Evolutionary conservation across 805 yeast species (phyloP).

Genomic region (Pichia sporocuriosa): DNA sequence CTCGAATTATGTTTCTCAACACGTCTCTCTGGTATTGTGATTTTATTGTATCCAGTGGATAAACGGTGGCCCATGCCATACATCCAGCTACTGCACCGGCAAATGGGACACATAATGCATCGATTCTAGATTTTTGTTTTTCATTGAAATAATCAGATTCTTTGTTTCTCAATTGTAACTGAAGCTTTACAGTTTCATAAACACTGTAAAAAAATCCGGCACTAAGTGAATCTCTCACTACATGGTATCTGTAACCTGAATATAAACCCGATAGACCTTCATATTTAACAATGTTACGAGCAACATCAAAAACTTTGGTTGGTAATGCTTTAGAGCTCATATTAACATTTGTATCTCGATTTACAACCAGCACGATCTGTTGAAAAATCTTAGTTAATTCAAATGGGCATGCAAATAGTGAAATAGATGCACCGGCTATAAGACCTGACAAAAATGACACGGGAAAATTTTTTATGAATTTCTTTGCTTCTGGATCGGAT

Average conservation of each 20-base stretch:
- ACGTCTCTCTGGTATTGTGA: conserved; percentile 69
- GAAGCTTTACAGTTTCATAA: conserved; percentile 62
- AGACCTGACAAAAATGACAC: conserved; percentile 50
- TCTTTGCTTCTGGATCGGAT: conserved; percentile 10
- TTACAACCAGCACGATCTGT: conserved; percentile 53
- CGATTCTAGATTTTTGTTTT: conserved; percentile 16
- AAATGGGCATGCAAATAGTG: conserved; percentile 72
- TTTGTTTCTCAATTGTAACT: conserved; percentile 22
- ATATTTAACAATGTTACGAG: conserved; percentile 44
- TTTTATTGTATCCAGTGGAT: conserved; percentile 78
- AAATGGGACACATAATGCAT: conserved; percentile 44
- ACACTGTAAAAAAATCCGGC: conserved; percentile 68
- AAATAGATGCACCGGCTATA: conserved; percentile 57
- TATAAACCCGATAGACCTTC: conserved; percentile 63
- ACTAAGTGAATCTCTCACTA: conserved; percentile 62
- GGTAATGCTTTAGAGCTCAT: conserved; percentile 24
- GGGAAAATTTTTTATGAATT: conserved; percentile 35
- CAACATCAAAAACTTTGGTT: conserved; percentile 34
- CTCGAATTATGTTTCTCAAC: conserved; percentile 57
- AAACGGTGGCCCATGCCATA: conserved; percentile 65
- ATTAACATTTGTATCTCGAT: conserved; percentile 21
- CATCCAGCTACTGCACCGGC: conserved; percentile 82
- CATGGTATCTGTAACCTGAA: conserved; percentile 65
- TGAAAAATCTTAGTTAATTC: conserved; percentile 79
- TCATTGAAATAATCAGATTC: conserved; percentile 5